Evolutionary conservation across 441 rosid species (phyloP).

Genomic region (Sinapis alba): DNA sequence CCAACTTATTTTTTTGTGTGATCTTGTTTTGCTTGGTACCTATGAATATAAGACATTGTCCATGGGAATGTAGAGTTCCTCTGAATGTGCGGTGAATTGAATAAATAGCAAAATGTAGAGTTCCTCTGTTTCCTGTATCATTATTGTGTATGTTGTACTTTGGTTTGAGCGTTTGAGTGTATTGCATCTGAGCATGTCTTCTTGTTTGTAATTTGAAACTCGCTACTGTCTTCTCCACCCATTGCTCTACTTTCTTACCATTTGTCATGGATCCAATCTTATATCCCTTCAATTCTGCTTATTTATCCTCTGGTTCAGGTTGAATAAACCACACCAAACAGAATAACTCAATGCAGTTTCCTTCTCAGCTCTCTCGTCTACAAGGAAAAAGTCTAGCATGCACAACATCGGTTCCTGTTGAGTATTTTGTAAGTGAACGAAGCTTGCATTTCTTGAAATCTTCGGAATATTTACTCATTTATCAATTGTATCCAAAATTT

Average conservation of each 20-base stretch:
- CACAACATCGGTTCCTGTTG: too few species aligned
- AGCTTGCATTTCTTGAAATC: conserved; percentile 27
- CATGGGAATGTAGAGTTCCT: too few species aligned
- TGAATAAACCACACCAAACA: conserved; percentile 5
- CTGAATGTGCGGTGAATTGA: conserved; percentile 34
- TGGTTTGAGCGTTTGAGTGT: conserved; percentile 10
- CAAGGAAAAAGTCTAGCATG: not conserved
- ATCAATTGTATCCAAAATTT: conserved; percentile 1
- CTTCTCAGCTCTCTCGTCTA: not conserved
- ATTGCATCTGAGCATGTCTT: not conserved
- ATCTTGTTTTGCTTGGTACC: too few species aligned
- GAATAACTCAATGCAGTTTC: not conserved
- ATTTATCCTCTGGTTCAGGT: not conserved
- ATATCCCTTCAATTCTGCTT: not conserved
- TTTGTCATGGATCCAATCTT: not conserved
- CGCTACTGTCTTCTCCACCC: not conserved
- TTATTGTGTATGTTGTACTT: conserved; percentile 27
- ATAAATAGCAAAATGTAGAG: conserved; percentile 22
- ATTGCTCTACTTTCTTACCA: not conserved
- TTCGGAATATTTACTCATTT: conserved; percentile 12
- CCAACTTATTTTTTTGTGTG: too few species aligned
- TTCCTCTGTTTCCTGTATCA: conserved; percentile 27
- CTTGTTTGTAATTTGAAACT: not conserved
- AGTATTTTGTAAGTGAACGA: not conserved
- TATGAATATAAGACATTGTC: too few species aligned